Percentiles rank a stretch among this genome's conserved stretches.
These are phyloP conservation scores for Verticillium nubilum DNA, from an alignment of 2,329 filamentous ascomycete genomes.

Conservation along the genomic window DNA sequence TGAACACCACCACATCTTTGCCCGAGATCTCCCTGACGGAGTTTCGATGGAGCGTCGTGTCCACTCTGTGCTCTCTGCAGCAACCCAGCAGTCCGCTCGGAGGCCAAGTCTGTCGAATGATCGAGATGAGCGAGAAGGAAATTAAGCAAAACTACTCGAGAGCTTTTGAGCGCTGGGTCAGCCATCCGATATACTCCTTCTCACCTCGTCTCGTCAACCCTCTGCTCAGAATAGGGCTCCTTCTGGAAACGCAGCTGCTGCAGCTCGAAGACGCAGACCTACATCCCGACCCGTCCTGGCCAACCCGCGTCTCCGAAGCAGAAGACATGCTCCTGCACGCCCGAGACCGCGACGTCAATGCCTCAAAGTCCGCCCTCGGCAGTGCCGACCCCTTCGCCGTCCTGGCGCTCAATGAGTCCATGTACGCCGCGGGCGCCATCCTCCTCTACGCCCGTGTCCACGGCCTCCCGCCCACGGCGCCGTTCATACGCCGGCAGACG, in stretches of 20 bases:
- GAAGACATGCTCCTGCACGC: conserved; percentile 10
- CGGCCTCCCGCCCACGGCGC: conserved; percentile 8
- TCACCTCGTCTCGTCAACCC: conserved; percentile 12
- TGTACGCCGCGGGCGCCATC: conserved; percentile 10
- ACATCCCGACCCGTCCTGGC: conserved; percentile 2
- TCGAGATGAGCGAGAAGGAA: conserved; percentile 11
- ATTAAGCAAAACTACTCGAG: conserved; percentile 10
- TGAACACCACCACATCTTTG: background rate
- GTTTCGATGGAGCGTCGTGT: conserved; percentile 11
- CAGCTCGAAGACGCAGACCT: background rate
- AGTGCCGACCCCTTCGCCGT: conserved; percentile 7
- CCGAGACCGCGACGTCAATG: conserved; percentile 7
- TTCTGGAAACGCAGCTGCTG: conserved; percentile 9
- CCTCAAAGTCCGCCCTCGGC: conserved; percentile 1
- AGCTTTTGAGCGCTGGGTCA: conserved; percentile 11
- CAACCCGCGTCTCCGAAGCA: conserved; percentile 1
- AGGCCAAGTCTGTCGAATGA: conserved; percentile 1
- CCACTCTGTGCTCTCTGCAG: conserved; percentile 10
- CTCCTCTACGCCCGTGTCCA: conserved; percentile 9
- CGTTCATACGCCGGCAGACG: conserved; percentile 9
- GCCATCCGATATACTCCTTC: conserved; percentile 11
- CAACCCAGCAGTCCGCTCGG: background rate
- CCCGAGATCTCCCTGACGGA: conserved; percentile 8
- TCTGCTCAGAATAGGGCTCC: conserved; percentile 7
- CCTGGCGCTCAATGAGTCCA: conserved; percentile 10